phyloP scores from a whole-genome alignment of 2,329 filamentous ascomycete genomes.

The Thelonectria discophora region DNA sequence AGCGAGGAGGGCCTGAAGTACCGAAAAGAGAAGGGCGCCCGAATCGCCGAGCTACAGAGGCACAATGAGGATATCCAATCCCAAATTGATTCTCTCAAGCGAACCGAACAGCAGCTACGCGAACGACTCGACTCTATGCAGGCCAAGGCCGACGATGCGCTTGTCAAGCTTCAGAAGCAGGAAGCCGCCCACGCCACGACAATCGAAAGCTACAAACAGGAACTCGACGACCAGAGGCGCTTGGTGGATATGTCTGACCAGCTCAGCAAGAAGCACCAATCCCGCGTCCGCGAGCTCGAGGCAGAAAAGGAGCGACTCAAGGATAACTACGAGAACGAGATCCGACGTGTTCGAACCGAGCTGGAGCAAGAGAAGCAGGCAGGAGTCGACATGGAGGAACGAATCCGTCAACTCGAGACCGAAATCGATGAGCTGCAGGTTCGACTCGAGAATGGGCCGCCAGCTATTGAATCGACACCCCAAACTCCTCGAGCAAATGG shows the following conservation, averaged over 20 bases:
- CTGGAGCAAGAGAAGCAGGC: conserved; percentile 63
- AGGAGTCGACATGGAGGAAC: conserved; percentile 57
- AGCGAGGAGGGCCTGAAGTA: conserved; percentile 86
- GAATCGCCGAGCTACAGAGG: conserved; percentile 87
- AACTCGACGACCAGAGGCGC: conserved; percentile 82
- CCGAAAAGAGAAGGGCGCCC: conserved; percentile 92
- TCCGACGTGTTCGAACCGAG: conserved; percentile 64
- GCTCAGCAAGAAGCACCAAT: conserved; percentile 75
- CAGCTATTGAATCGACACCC: conserved; percentile 57
- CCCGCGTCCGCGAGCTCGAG: conserved; percentile 75
- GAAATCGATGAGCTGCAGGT: conserved; percentile 64
- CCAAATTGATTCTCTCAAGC: conserved; percentile 78
- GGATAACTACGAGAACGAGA: conserved; percentile 71
- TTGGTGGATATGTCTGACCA: conserved; percentile 85
- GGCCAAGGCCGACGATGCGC: conserved; percentile 84
- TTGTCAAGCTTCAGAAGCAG: conserved; percentile 83
- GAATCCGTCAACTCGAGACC: conserved; percentile 59
- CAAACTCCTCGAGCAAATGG: conserved; percentile 71
- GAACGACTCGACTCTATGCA: conserved; percentile 84
- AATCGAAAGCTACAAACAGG: conserved; percentile 87
- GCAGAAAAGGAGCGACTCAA: conserved; percentile 66
- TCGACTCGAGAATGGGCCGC: conserved; percentile 52
- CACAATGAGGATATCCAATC: conserved; percentile 85
- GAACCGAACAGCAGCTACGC: conserved; percentile 82
- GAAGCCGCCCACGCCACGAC: conserved; percentile 82